Base-by-base conservation (phyloP, 108 stramenopile species). In the Schizochytrium sp. region DNA sequence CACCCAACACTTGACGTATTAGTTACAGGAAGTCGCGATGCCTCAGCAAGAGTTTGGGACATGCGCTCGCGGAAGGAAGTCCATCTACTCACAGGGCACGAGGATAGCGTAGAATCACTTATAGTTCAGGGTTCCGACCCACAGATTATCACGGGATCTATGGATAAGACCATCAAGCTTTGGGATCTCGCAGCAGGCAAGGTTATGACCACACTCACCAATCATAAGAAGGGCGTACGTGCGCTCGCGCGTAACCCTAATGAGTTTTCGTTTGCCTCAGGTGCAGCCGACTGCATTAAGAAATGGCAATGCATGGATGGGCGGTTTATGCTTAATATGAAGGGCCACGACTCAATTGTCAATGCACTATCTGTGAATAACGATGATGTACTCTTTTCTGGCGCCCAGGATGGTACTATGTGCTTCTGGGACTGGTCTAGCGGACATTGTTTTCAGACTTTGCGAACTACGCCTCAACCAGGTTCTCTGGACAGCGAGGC, bases 121-220 rank as follows among this genome's bases (percentile, higher is more conserved):
- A 90, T 96, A 89, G 97, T 97, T 50, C 97, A 98, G 61, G 89
- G 96, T 10, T 95, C 96, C 3, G 98, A 99, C 91, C 99, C 99
- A 17, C 99, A 96, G 94, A 93, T 96, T 41, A 87, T 95, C 42
- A 98, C 99, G n/a, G 99, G 99, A n/a, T 96, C 95, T 12, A 95
- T 98, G 90, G 99, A 99, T 90, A 94, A 92, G 57, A 98, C 98
- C 46, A 95, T 99, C 72, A 98, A 97, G 90, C 93, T 99, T 40
- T 99, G 99, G 99, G 99, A 99, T 88, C 93, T 99, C 53, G 98
- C 96, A 5, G 98, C 98, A 0, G 99, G 99, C 28, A 98, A 97
- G 91, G 94, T 96, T 64, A 94, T 97, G 94, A 96, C 97, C 5
- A 99, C 98, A 3, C 91, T 99, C 56, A 99, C 99, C 19, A 98